Percentiles rank a stretch among this genome's conserved stretches.
These are phyloP conservation scores for Russula ochroleuca DNA, from an alignment of 768 basidiomycete genomes.

Conservation along the genomic window DNA sequence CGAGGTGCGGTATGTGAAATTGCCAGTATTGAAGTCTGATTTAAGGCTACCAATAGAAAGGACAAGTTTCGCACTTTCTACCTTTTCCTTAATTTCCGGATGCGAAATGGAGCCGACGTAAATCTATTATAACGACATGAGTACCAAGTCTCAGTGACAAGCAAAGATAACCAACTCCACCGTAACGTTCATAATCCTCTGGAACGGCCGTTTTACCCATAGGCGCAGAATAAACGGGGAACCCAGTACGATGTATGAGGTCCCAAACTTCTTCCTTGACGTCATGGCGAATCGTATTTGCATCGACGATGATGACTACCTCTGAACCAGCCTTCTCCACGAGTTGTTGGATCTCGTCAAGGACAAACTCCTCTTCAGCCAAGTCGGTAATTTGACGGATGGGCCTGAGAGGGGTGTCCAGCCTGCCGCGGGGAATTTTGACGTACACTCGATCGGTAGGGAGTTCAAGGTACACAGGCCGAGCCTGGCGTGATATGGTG, in stretches of 20 bases:
- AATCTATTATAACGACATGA: conserved; percentile 43
- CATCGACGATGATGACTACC: conserved; percentile 74
- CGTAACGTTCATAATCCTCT: conserved; percentile 68
- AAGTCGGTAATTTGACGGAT: conserved; percentile 50
- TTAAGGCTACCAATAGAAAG: conserved; percentile 67
- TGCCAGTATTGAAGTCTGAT: conserved; percentile 86
- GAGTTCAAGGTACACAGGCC: conserved; percentile 83
- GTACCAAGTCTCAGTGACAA: not conserved
- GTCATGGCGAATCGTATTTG: conserved; percentile 71
- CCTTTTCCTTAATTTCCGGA: conserved; percentile 60
- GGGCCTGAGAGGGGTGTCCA: conserved; percentile 55
- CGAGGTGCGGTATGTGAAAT: conserved; percentile 74
- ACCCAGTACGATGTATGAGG: conserved; percentile 58
- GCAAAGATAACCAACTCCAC: conserved; percentile 55
- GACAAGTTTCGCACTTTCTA: conserved; percentile 72
- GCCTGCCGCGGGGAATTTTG: conserved; percentile 59
- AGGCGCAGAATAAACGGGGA: conserved; percentile 69
- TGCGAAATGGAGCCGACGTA: conserved; percentile 70
- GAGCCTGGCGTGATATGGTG: conserved; percentile 44
- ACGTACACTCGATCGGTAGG: conserved; percentile 77
- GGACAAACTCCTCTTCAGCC: conserved; percentile 59
- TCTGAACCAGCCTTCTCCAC: conserved; percentile 59
- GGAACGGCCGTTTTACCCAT: conserved; percentile 81
- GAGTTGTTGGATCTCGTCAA: conserved; percentile 64
- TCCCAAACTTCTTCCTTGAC: conserved; percentile 59